A percentile compares a stretch with the other conserved stretches of the same genome.
These are phyloP conservation scores for Zygotorulaspora sp. DNA, from an alignment of 805 yeast genomes.

Conservation along the genomic window DNA sequence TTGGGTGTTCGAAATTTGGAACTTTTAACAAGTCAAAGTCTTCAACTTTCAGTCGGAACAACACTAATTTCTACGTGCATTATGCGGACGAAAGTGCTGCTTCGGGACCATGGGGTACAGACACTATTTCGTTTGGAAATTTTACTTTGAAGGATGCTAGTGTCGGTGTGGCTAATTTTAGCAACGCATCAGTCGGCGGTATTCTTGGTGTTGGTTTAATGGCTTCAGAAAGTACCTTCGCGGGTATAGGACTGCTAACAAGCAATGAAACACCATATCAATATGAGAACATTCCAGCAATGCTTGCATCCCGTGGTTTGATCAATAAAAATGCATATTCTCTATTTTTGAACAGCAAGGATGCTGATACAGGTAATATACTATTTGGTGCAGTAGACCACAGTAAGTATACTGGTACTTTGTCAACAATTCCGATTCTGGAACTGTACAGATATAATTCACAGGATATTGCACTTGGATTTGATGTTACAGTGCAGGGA, in stretches of 20 bases:
- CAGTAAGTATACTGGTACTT: slow-evolving; percentile 50
- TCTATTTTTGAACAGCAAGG: slow-evolving; percentile 47
- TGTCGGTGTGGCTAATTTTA: slow-evolving; percentile 67
- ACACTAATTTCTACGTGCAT: slow-evolving; percentile 40
- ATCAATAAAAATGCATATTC: slow-evolving; percentile 58
- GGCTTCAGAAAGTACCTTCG: slow-evolving; percentile 61
- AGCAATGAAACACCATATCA: slow-evolving; percentile 29
- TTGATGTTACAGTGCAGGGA: slow-evolving; percentile 35
- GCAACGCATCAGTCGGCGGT: slow-evolving; percentile 61
- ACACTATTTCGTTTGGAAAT: slow-evolving; percentile 52
- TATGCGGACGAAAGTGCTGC: slow-evolving; percentile 54
- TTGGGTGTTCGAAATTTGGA: slow-evolving; percentile 41
- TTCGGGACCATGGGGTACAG: slow-evolving; percentile 45
- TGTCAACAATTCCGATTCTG: slow-evolving; percentile 49
- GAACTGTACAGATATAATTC: slow-evolving; percentile 18
- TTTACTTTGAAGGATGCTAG: slow-evolving; percentile 47
- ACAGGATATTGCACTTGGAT: slow-evolving; percentile 22
- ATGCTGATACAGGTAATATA: slow-evolving; percentile 46
- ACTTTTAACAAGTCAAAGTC: slow-evolving; percentile 25
- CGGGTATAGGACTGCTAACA: slow-evolving; percentile 26
- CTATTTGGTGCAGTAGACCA: slow-evolving; percentile 72
- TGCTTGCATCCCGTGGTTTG: slow-evolving; percentile 53
- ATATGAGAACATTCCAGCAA: slow-evolving; percentile 65
- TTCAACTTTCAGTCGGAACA: slow-evolving; percentile 25
- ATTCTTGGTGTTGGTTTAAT: slow-evolving; percentile 71